Conservation (phyloP, 768 basidiomycete genomes). For the Lactarius hatsudake region DNA sequence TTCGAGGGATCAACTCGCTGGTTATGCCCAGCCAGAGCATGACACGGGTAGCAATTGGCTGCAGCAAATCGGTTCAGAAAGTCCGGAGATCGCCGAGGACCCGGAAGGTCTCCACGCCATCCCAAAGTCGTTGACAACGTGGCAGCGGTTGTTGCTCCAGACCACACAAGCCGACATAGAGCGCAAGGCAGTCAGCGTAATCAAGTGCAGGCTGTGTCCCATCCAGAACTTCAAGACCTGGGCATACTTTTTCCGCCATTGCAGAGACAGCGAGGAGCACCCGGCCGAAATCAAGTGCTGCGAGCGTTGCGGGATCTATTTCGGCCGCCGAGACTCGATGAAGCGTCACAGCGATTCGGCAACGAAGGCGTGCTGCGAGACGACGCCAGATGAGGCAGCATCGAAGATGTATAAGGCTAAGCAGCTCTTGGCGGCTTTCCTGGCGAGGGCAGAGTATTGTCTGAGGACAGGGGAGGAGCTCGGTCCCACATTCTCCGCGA, state of each 20-base stretch:
- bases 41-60: neutral
- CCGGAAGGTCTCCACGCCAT: neutral
- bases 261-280: neutral
- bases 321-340: neutral
- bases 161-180: neutral
- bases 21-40: neutral
- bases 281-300: neutral
- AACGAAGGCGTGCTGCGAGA: neutral
- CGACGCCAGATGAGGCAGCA: neutral
- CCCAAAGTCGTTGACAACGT: neutral
- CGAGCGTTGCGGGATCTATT: neutral
- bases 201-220: conserved; percentile 7
- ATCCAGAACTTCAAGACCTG: neutral
- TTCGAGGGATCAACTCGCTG: neutral
- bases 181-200: neutral
- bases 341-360: neutral
- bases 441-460: no score
- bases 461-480: neutral
- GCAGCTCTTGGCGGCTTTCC: neutral
- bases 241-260: neutral
- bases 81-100: neutral
- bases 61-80: neutral
- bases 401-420: neutral
- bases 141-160: neutral
- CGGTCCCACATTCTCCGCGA: neutral